Evolutionary conservation across 345 rosid species (phyloP), one percentile per base, ranked within the genome.

Genomic region (Anacardium occidentale): DNA sequence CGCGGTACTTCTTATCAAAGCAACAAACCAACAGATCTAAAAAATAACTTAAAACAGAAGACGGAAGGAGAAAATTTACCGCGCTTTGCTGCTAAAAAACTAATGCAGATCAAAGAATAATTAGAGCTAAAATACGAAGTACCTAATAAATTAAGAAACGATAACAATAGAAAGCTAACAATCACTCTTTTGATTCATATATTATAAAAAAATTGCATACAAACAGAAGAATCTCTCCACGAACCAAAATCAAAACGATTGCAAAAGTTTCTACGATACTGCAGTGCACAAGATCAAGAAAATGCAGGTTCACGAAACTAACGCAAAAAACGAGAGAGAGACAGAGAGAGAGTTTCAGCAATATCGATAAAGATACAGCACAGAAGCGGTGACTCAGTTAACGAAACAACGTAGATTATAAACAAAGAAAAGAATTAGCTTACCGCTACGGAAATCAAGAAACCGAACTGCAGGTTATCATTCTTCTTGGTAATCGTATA

Each of bases 361-460:
- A 79, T 75, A 82, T 58, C 75, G 68, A 74, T 0, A 55, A 79
- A 80, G 78, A 83, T 82, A 78, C 68, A 69, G 73, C 25, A 37
- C 66, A 26, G 60, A 44, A 55, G 57, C 64, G 75, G 63, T 65
- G 5, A 44, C 57, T 51, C 77, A 60, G 56, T 60, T 68, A 71
- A 66, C 26, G 75, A 50, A 50, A 42, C 69, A 61, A 82, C 86
- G 86, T 86, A 64, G 84, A 83, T 82, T 83, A 67, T 14, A 88
- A 87, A 92, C 88, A 87, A 86, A 84, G 87, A 45, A 86, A 83
- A 75, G 86, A 77, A 78, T 78, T 67, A 74, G 18, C 53, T 50
- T 50, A 50, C 71, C 73, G 61, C 82, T 14, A 59, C 79, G 32
- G 71, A 70, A 78, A 79, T 53, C 76, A 73, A 72, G 65, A 64